phyloP scores from a whole-genome alignment of 148 eudicot species.

The Persicaria maculosa region DNA sequence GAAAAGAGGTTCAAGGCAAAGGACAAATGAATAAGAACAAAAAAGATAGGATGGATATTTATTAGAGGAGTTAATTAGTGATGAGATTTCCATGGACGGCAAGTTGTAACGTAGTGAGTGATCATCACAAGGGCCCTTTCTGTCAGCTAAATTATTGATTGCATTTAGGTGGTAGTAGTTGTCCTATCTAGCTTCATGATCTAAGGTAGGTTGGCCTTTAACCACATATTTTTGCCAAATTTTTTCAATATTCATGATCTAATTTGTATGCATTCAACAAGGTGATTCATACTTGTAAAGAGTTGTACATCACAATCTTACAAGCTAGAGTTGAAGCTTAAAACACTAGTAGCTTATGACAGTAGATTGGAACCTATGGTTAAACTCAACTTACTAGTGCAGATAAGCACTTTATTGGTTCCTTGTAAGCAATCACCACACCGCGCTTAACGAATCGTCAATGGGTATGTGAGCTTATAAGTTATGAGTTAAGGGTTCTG shows the following conservation, averaged over 20 bases:
- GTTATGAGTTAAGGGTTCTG: too few species aligned
- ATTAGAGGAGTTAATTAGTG: background rate
- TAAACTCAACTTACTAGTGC: background rate
- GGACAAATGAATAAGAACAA: too few species aligned
- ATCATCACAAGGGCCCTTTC: background rate
- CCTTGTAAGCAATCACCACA: background rate
- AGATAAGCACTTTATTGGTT: background rate
- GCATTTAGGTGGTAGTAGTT: background rate
- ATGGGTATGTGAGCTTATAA: too few species aligned
- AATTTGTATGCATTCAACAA: background rate
- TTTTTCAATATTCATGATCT: background rate
- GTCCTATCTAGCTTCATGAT: background rate
- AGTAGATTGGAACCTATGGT: background rate
- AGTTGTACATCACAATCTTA: background rate
- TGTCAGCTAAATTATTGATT: background rate
- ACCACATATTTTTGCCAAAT: background rate
- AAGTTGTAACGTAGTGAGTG: background rate
- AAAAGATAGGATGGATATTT: too few species aligned
- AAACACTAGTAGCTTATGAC: background rate
- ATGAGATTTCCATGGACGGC: background rate
- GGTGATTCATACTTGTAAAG: too few species aligned
- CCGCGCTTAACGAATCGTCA: too few species aligned
- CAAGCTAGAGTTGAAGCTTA: background rate
- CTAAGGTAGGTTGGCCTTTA: background rate
- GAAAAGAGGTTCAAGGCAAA: too few species aligned